Conservation (phyloP, 129 eudicot species). For the Scalesia atractyloides region DNA sequence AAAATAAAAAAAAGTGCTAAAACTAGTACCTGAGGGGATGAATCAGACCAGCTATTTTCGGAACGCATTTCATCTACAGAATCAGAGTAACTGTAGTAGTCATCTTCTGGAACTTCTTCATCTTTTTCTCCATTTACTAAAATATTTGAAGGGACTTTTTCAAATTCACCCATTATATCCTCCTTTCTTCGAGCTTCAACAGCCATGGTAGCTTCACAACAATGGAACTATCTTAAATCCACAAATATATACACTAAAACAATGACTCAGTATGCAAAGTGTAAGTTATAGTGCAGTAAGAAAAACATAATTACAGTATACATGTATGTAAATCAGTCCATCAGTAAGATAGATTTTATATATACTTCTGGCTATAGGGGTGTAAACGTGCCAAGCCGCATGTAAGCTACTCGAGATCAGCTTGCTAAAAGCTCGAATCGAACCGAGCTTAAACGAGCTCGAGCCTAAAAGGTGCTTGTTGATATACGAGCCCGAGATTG, state of each 20-base stretch:
- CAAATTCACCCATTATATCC: conserved; percentile 33
- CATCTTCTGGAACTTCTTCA: conserved; percentile 65
- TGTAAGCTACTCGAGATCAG: too few relatives aligned
- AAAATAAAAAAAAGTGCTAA: neutral
- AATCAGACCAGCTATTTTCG: conserved; percentile 57
- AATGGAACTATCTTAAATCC: conserved; percentile 50
- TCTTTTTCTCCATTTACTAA: conserved; percentile 53
- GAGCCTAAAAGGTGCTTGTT: too few relatives aligned
- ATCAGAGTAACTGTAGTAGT: conserved; percentile 62
- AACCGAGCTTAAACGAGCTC: too few relatives aligned
- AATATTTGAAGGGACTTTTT: conserved; percentile 44
- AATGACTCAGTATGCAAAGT: neutral
- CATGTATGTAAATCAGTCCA: conserved; percentile 11
- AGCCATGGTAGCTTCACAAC: conserved; percentile 35
- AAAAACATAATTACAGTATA: neutral
- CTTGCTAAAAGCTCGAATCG: too few relatives aligned
- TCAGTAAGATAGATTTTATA: neutral
- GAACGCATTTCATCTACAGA: conserved; percentile 47
- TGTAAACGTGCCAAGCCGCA: too few relatives aligned
- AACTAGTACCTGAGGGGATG: conserved; percentile 49
- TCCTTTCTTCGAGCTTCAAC: conserved; percentile 48
- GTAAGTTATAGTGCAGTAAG: neutral
- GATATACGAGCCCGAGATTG: too few relatives aligned
- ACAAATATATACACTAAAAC: conserved; percentile 23
- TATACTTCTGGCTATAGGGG: neutral